These are phyloP conservation scores for Raffaelea ambrosiae DNA, from an alignment of 2,329 filamentous ascomycete genomes.

Conservation along the genomic window DNA sequence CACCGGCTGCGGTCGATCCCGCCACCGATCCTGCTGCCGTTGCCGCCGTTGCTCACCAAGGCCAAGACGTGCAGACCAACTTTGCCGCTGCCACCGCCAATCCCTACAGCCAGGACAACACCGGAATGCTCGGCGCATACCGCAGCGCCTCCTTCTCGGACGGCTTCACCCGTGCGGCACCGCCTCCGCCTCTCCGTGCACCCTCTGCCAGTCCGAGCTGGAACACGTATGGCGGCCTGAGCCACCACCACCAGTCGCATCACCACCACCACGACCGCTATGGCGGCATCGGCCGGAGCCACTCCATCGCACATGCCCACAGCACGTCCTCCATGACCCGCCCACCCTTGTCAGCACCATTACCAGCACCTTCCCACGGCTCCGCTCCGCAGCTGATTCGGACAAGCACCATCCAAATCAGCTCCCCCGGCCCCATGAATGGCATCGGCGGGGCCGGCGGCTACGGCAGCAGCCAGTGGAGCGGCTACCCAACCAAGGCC, in stretches of 20 bases:
- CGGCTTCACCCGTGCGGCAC: slow-evolving; percentile 29
- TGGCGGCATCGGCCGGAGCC: slow-evolving; percentile 21
- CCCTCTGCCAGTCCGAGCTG: slow-evolving; percentile 18
- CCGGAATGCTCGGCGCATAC: slow-evolving; percentile 49
- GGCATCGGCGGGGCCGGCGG: slow-evolving; percentile 24
- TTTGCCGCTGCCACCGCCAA: slow-evolving; percentile 14
- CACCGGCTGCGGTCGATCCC: slow-evolving; percentile 39
- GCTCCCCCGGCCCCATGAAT: slow-evolving; percentile 7
- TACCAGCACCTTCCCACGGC: slow-evolving; percentile 32
- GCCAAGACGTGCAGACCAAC: slow-evolving; percentile 28
- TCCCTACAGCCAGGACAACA: slow-evolving; percentile 29
- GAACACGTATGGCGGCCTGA: slow-evolving; percentile 2
- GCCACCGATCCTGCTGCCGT: slow-evolving; percentile 40
- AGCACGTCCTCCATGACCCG: slow-evolving; percentile 36
- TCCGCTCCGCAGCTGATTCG: slow-evolving; percentile 41
- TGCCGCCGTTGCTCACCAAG: slow-evolving; percentile 24
- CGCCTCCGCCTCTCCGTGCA: slow-evolving; percentile 24
- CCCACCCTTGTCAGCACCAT: slow-evolving; percentile 37
- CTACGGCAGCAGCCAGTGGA: slow-evolving; percentile 64
- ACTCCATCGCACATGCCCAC: slow-evolving; percentile 29
- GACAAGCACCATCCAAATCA: slow-evolving; percentile 43
- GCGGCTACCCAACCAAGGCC: slow-evolving; percentile 77
- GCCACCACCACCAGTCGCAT: slow-evolving; percentile 11
- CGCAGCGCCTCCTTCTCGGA: slow-evolving; percentile 43
- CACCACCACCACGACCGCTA: slow-evolving; percentile 13